A percentile compares a stretch with the other conserved stretches of the same genome.
These are phyloP conservation scores for Cordyceps tenuipes DNA, from an alignment of 2,329 filamentous ascomycete species.

Conservation along the genomic window DNA sequence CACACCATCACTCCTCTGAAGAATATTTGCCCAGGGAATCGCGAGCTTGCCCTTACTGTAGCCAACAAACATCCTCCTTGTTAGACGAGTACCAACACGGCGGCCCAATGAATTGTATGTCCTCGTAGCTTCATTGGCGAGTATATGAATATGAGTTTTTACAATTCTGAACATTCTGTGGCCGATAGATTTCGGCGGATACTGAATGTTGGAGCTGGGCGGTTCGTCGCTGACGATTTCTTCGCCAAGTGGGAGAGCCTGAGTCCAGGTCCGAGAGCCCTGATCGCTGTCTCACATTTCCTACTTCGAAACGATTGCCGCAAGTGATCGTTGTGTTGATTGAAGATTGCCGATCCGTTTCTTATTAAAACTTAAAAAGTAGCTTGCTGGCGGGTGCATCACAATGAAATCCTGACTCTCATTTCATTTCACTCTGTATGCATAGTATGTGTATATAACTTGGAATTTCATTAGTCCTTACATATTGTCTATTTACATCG, in stretches of 20 bases:
- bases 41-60: background rate
- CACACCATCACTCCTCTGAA: background rate
- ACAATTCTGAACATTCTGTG: too few relatives aligned
- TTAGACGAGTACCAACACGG: background rate
- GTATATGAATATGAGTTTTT: too few relatives aligned
- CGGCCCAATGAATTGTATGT: too few relatives aligned
- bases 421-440: too few relatives aligned
- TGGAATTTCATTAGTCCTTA: background rate
- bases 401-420: background rate
- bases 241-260: background rate
- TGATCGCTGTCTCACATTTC: conserved; percentile 6
- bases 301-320: background rate
- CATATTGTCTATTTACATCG: conserved; percentile 8
- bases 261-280: background rate
- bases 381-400: background rate
- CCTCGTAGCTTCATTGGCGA: too few relatives aligned
- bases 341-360: background rate
- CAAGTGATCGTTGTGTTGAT: background rate
- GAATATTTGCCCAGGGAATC: background rate
- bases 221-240: too few relatives aligned
- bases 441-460: background rate
- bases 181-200: too few relatives aligned
- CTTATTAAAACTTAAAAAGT: too few relatives aligned
- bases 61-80: background rate
- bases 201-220: too few relatives aligned